phyloP scores from a whole-genome alignment of 495 filamentous ascomycete genomes.

The Cenococcum geophilum region DNA sequence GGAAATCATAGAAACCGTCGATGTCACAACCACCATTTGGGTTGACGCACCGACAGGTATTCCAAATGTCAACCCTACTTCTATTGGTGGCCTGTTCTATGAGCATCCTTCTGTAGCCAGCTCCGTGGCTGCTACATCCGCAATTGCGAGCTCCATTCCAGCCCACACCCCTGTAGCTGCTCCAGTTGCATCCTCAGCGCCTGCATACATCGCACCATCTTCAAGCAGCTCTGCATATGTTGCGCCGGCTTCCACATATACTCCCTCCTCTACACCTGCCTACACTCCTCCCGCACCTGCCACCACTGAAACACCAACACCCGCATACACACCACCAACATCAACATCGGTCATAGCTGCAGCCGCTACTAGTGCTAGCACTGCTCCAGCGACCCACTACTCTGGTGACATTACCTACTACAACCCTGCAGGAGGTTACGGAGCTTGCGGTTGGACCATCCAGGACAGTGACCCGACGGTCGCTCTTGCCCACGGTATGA shows the following conservation, averaged over 20 bases:
- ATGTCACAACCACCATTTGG: slow-evolving; percentile 38
- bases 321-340: slow-evolving; percentile 9
- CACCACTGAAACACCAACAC: slow-evolving; percentile 2
- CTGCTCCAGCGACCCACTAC: slow-evolving; percentile 16
- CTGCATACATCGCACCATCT: slow-evolving; percentile 4
- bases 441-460: slow-evolving; percentile 40
- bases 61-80: not conserved
- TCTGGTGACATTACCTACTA: slow-evolving; percentile 44
- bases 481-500: slow-evolving; percentile 35
- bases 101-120: slow-evolving; percentile 3
- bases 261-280: slow-evolving; percentile 5
- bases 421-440: slow-evolving; percentile 32
- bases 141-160: not conserved
- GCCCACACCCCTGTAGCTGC: not conserved
- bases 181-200: slow-evolving; percentile 1
- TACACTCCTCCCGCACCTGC: slow-evolving; percentile 8
- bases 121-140: not conserved
- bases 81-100: slow-evolving; percentile 4
- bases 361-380: not conserved
- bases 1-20: slow-evolving; percentile 37
- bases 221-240: slow-evolving; percentile 2
- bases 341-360: not conserved
- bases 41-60: slow-evolving; percentile 24
- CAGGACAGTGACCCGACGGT: slow-evolving; percentile 31
- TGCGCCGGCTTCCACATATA: slow-evolving; percentile 2